phyloP scores from a whole-genome alignment of 106 monocot genomes.

The Hemerocallis citrina region DNA sequence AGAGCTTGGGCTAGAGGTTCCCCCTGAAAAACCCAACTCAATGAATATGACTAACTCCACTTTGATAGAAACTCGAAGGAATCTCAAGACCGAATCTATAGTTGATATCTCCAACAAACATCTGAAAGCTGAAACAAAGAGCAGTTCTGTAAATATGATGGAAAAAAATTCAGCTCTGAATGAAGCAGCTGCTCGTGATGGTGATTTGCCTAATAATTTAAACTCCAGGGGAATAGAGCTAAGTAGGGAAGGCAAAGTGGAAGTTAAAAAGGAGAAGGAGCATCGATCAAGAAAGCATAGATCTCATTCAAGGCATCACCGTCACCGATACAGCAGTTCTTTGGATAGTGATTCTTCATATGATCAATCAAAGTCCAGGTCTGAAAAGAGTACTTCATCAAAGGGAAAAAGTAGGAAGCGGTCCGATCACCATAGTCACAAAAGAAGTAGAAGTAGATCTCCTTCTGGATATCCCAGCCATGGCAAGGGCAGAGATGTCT shows the following conservation, averaged over 20 bases:
- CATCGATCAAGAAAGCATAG: slow-evolving; percentile 16
- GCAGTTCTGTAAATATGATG: background rate
- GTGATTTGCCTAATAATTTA: background rate
- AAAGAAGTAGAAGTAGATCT: too few species aligned
- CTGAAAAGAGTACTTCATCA: slow-evolving; percentile 23
- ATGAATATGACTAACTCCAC: slow-evolving; percentile 4
- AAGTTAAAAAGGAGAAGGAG: slow-evolving; percentile 11
- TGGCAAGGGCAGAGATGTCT: slow-evolving; percentile 1
- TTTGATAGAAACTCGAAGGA: slow-evolving; percentile 5
- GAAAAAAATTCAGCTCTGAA: background rate
- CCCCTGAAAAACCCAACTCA: slow-evolving; percentile 11
- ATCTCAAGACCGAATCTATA: slow-evolving; percentile 6
- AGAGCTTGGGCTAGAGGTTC: slow-evolving; percentile 81
- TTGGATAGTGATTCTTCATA: slow-evolving; percentile 31
- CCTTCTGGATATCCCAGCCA: slow-evolving; percentile 13
- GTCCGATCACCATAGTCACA: slow-evolving; percentile 27
- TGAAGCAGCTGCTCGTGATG: background rate
- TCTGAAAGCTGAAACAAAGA: background rate
- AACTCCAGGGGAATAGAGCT: too few species aligned
- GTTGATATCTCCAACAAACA: background rate
- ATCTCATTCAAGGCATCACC: slow-evolving; percentile 22
- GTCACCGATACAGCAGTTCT: slow-evolving; percentile 21
- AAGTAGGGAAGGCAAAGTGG: background rate
- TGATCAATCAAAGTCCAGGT: slow-evolving; percentile 19
- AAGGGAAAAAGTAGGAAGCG: slow-evolving; percentile 24